phyloP scores from a whole-genome alignment of 2,329 filamentous ascomycete genomes.

The Diaporthe citrichinensis region DNA sequence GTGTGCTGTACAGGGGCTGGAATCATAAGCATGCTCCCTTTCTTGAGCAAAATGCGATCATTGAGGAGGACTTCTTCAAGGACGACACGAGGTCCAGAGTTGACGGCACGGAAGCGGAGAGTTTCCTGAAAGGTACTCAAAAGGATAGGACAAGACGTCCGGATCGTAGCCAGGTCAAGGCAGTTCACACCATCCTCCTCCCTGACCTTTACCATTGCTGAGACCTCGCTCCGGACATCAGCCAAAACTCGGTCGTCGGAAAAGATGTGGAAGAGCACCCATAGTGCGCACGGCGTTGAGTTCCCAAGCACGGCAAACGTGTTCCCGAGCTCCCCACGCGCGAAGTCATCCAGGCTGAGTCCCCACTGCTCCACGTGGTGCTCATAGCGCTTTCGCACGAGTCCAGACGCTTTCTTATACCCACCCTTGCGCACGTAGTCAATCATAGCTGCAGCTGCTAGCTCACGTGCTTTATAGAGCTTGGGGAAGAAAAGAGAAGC shows the following conservation, averaged over 20 bases:
- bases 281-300: constrained; percentile 45
- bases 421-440: constrained; percentile 46
- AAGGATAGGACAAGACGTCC: constrained; percentile 46
- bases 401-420: constrained; percentile 45
- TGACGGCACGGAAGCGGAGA: constrained; percentile 46
- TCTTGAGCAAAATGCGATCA: constrained; percentile 41
- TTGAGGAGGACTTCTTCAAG: constrained; percentile 47
- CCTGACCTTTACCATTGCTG: neutral
- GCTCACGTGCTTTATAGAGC: constrained; percentile 1
- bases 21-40: constrained; percentile 44
- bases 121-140: constrained; percentile 49
- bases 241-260: constrained; percentile 43
- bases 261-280: constrained; percentile 47
- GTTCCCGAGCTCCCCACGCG: constrained; percentile 47
- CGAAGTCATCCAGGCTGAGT: constrained; percentile 45
- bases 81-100: constrained; percentile 43
- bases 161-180: constrained; percentile 45
- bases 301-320: constrained; percentile 47
- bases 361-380: constrained; percentile 43
- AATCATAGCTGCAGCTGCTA: neutral
- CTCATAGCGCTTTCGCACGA: constrained; percentile 45
- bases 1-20: constrained; percentile 44
- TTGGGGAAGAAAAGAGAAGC: neutral
- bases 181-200: constrained; percentile 32
- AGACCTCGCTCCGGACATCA: constrained; percentile 44